Evolutionary conservation across 805 yeast genomes (phyloP).

Genomic region (Pichia membranifaciens): DNA sequence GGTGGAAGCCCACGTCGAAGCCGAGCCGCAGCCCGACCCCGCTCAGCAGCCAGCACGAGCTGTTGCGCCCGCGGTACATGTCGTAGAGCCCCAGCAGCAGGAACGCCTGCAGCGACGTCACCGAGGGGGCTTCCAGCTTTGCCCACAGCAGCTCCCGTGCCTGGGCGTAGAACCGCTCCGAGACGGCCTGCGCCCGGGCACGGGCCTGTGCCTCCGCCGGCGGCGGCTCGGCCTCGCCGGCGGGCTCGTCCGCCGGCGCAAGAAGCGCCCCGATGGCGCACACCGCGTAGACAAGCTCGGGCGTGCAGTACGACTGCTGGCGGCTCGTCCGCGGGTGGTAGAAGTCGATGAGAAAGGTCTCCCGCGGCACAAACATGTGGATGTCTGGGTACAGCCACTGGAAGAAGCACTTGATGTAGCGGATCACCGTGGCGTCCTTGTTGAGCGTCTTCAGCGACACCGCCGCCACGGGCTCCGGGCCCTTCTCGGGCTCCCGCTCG

Average conservation of each 20-base stretch:
- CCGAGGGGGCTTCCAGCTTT: constrained; percentile 39
- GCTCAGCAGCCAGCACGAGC: constrained; percentile 57
- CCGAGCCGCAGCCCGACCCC: constrained; percentile 64
- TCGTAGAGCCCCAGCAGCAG: constrained; percentile 57
- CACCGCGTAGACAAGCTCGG: constrained; percentile 47
- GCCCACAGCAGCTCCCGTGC: constrained; percentile 40
- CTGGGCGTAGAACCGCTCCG: constrained; percentile 37
- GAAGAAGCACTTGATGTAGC: constrained; percentile 34
- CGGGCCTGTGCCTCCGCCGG: too few relatives aligned
- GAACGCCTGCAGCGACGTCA: constrained; percentile 54
- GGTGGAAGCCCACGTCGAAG: constrained; percentile 57
- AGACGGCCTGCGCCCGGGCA: constrained; percentile 28
- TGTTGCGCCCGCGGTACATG: constrained; percentile 52
- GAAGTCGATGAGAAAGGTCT: constrained; percentile 55
- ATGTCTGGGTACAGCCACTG: constrained; percentile 64
- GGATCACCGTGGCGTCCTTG: constrained; percentile 23
- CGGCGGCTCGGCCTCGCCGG: constrained; percentile 34
- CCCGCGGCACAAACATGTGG: constrained; percentile 57
- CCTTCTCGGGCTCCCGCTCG: too few relatives aligned
- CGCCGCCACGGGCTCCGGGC: too few relatives aligned
- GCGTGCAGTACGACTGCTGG: constrained; percentile 44
- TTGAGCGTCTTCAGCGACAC: constrained; percentile 16
- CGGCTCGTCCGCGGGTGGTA: constrained; percentile 41
- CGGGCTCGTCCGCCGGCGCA: constrained; percentile 10
- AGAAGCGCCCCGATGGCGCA: constrained; percentile 55